Conservation (phyloP, 202 grass and related monocot genomes). For the Setaria italica region DNA sequence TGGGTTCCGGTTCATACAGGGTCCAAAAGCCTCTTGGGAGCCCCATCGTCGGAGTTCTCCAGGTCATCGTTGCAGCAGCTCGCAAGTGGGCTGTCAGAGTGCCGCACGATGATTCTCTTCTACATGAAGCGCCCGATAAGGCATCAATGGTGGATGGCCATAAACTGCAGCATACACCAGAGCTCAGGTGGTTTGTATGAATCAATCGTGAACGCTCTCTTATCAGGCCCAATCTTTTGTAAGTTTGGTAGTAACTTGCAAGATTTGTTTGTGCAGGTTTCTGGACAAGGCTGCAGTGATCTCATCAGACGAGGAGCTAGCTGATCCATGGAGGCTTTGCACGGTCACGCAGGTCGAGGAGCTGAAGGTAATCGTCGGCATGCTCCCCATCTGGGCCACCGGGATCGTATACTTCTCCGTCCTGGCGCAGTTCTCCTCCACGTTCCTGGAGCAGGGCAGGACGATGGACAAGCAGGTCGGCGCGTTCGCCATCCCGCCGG, state of each 20-base stretch:
- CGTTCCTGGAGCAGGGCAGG: constrained; percentile 81
- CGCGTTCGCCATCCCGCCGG: constrained; percentile 62
- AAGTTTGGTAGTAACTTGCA: not conserved
- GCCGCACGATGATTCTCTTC: constrained; percentile 51
- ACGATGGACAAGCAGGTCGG: constrained; percentile 59
- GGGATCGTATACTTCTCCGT: constrained; percentile 68
- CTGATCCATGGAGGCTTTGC: constrained; percentile 61
- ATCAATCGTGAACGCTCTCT: not conserved
- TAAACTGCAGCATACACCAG: constrained; percentile 53
- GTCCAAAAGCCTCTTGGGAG: constrained; percentile 64
- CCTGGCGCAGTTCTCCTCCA: constrained; percentile 72
- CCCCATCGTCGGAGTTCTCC: constrained; percentile 54
- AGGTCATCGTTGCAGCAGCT: constrained; percentile 57
- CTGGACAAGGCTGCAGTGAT: constrained; percentile 60
- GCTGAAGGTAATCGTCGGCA: constrained; percentile 62
- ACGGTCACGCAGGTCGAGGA: constrained; percentile 63
- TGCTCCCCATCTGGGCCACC: constrained; percentile 76
- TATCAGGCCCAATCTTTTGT: not conserved
- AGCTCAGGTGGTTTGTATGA: constrained; percentile 34
- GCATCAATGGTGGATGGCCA: constrained; percentile 36
- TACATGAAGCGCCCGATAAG: constrained; percentile 42
- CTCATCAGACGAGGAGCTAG: constrained; percentile 29
- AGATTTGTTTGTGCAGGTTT: constrained; percentile 47
- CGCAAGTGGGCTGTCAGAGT: constrained; percentile 49
- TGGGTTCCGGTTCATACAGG: constrained; percentile 55